Evolutionary conservation across 164 flowering plant species (phyloP).

Genomic region (Vitis riparia): DNA sequence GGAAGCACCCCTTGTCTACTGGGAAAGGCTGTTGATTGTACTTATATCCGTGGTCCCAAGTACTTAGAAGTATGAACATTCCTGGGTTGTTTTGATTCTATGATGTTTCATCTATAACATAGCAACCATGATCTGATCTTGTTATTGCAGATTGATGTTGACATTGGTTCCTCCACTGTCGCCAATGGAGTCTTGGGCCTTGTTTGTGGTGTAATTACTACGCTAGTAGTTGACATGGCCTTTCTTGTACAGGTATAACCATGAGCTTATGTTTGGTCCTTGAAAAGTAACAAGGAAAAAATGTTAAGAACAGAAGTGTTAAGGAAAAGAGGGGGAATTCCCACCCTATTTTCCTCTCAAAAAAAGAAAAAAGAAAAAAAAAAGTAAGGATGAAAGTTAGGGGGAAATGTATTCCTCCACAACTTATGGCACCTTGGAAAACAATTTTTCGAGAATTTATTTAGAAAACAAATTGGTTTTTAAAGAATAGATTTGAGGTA

Average conservation of each 20-base stretch:
- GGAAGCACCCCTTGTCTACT: conserved; percentile 97
- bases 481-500: too few relatives aligned
- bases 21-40: conserved; percentile 98
- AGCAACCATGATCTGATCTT: not conserved
- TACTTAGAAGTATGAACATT: conserved; percentile 74
- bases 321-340: too few relatives aligned
- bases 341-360: too few relatives aligned
- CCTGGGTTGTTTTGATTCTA: not conserved
- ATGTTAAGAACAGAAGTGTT: too few relatives aligned
- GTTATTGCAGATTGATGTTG: conserved; percentile 85
- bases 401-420: too few relatives aligned
- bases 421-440: too few relatives aligned
- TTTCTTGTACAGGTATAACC: conserved; percentile 88
- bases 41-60: conserved; percentile 85
- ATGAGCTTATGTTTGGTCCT: too few relatives aligned
- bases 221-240: conserved; percentile 99
- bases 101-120: not conserved
- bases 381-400: too few relatives aligned
- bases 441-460: too few relatives aligned
- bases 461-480: too few relatives aligned
- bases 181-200: conserved; percentile 99
- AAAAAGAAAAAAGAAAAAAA: too few relatives aligned
- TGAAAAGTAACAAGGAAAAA: too few relatives aligned
- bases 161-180: conserved; percentile 98
- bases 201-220: conserved; percentile 89